These are phyloP conservation scores for Neurospora sp. DNA, from an alignment of 2,329 filamentous ascomycete genomes.

Conservation along the genomic window DNA sequence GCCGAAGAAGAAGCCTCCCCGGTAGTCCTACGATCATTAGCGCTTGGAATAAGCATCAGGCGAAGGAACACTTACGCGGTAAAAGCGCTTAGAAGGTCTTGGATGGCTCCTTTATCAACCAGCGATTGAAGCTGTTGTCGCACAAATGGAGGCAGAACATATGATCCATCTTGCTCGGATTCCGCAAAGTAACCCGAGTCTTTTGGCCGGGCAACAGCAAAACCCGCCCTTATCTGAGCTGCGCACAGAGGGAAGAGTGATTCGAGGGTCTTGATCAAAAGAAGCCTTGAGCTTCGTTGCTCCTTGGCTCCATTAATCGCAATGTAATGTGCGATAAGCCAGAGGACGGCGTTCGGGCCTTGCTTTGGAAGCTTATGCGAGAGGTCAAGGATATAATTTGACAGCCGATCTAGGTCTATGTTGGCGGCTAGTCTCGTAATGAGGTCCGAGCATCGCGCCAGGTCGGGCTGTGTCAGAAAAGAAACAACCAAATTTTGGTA, in stretches of 20 bases:
- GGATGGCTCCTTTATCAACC: conserved; percentile 66
- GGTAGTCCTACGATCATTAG: conserved; percentile 21
- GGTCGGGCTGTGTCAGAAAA: conserved; percentile 27
- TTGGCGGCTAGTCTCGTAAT: conserved; percentile 24
- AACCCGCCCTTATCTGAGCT: conserved; percentile 37
- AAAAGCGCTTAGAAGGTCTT: conserved; percentile 42
- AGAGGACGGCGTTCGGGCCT: conserved; percentile 35
- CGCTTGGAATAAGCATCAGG: neutral
- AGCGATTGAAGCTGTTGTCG: conserved; percentile 57
- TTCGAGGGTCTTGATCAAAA: conserved; percentile 42
- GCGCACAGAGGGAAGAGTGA: conserved; percentile 43
- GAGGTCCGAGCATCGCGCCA: conserved; percentile 32
- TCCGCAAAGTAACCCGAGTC: conserved; percentile 3
- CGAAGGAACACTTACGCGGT: conserved; percentile 24
- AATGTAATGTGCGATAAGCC: conserved; percentile 59
- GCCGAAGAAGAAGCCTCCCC: conserved; percentile 21
- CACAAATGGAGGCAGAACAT: conserved; percentile 44
- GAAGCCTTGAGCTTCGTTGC: conserved; percentile 25
- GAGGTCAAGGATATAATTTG: conserved; percentile 29
- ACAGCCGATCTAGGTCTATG: conserved; percentile 32
- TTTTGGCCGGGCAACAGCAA: conserved; percentile 21
- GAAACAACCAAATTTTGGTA: conserved; percentile 28
- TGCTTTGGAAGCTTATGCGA: conserved; percentile 21
- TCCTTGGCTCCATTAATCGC: conserved; percentile 37
- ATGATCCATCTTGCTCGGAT: conserved; percentile 1